phyloP scores from a whole-genome alignment of 768 basidiomycete species.

The Leccinum variicolor region DNA sequence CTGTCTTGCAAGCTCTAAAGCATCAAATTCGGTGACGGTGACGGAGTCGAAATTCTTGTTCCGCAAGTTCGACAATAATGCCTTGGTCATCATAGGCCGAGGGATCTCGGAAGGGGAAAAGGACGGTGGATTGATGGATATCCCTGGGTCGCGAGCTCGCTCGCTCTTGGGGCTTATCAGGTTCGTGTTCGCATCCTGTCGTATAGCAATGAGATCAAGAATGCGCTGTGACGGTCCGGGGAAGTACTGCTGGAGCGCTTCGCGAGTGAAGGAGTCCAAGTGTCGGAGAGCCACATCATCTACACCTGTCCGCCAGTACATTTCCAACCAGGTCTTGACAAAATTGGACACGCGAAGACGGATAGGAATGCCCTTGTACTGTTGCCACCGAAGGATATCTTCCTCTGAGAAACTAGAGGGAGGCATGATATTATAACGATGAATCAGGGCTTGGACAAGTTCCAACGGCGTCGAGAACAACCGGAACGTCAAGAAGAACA shows the following conservation, averaged over 20 bases:
- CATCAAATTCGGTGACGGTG: conserved; percentile 85
- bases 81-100: conserved; percentile 82
- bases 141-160: conserved; percentile 69
- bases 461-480: conserved; percentile 79
- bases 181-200: conserved; percentile 45
- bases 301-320: conserved; percentile 76
- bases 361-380: conserved; percentile 85
- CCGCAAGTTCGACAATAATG: conserved; percentile 63
- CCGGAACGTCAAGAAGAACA: conserved; percentile 96
- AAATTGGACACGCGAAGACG: conserved; percentile 90
- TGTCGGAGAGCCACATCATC: conserved; percentile 64
- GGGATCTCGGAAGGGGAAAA: conserved; percentile 65
- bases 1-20: conserved; percentile 89
- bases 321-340: conserved; percentile 92
- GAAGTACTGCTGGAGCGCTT: conserved; percentile 60
- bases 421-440: conserved; percentile 79
- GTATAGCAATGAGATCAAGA: conserved; percentile 59
- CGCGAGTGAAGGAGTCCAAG: conserved; percentile 58
- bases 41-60: conserved; percentile 62
- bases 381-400: conserved; percentile 74
- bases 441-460: conserved; percentile 72
- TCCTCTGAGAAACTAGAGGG: conserved; percentile 54
- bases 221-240: conserved; percentile 71
- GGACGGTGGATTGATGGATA: conserved; percentile 64
- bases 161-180: conserved; percentile 58